Conservation (phyloP, 2,329 filamentous ascomycete species). For the Huntiella omanensis region DNA sequence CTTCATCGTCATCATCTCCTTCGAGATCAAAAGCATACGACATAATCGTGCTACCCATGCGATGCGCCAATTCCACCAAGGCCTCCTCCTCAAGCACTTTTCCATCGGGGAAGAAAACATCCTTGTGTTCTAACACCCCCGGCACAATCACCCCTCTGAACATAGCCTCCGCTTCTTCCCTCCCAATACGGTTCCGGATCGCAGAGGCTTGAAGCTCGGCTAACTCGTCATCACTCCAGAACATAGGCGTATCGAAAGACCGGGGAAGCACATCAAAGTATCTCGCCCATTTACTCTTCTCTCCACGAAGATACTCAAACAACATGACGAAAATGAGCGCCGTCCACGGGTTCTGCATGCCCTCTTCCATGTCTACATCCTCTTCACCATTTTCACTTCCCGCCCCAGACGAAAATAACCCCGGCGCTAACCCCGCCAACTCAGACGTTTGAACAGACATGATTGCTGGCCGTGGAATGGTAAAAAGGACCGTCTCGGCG, state of each 20-base stretch:
- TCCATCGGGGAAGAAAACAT: constrained; percentile 25
- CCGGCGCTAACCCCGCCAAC: constrained; percentile 37
- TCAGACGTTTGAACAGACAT: constrained; percentile 56
- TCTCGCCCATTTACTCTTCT: constrained; percentile 49
- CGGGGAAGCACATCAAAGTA: constrained; percentile 61
- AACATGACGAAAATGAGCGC: constrained; percentile 59
- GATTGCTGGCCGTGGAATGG: constrained; percentile 52
- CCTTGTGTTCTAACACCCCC: constrained; percentile 25
- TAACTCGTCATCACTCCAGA: constrained; percentile 58
- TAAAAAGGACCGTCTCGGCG: constrained; percentile 62
- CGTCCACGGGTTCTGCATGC: constrained; percentile 33
- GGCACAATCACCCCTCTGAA: constrained; percentile 40
- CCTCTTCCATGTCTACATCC: constrained; percentile 18
- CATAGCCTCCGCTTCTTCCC: constrained; percentile 47
- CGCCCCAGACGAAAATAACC: constrained; percentile 23
- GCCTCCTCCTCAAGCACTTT: constrained; percentile 24
- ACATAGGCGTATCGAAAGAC: constrained; percentile 73
- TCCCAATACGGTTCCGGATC: constrained; percentile 60
- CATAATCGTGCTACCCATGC: constrained; percentile 81
- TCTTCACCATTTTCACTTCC: constrained; percentile 16
- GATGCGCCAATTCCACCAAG: constrained; percentile 41
- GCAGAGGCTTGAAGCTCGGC: constrained; percentile 57
- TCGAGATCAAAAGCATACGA: constrained; percentile 78
- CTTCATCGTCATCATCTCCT: constrained; percentile 32
- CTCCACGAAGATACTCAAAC: constrained; percentile 47